These are phyloP conservation scores for Ceratocystis papillata DNA, from an alignment of 2,329 filamentous ascomycete species.

Conservation along the genomic window DNA sequence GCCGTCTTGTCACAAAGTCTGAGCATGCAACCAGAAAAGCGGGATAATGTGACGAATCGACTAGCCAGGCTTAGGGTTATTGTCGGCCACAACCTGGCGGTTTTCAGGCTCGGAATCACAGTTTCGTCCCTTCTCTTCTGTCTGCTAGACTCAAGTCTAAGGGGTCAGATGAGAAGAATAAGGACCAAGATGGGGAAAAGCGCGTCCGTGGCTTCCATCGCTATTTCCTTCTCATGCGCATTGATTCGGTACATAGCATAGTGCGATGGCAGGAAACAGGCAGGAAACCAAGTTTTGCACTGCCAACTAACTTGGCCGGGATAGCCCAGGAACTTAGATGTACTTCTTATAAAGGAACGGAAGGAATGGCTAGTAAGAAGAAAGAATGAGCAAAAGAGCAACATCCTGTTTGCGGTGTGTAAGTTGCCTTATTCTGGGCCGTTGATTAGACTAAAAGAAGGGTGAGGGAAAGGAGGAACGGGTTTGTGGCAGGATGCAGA, in stretches of 20 bases:
- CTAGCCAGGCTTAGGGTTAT: neutral
- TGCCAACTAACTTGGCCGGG: neutral
- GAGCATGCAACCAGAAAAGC: neutral
- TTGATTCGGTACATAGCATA: neutral
- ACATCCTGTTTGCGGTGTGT: constrained; percentile 4
- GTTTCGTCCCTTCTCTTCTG: neutral
- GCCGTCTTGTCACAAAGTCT: neutral
- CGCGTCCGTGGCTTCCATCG: too few relatives aligned
- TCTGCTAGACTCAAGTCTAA: neutral
- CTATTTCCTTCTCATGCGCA: neutral
- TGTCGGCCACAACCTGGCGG: too few relatives aligned
- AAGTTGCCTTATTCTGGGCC: constrained; percentile 5
- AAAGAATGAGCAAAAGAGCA: constrained; percentile 1
- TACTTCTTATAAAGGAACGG: neutral
- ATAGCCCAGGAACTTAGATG: neutral
- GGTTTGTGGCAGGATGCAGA: neutral
- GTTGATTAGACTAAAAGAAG: neutral
- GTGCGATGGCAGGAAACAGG: neutral
- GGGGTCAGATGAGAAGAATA: neutral
- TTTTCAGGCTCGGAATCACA: too few relatives aligned
- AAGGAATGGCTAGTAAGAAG: neutral
- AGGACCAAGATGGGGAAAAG: too few relatives aligned
- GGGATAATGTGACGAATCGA: neutral
- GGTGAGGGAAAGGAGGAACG: neutral
- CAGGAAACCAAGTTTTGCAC: constrained; percentile 1